A percentile compares a stretch with the other conserved stretches of the same genome.
Conservation (phyloP, 345 rosid species). For the Lagerstroemia speciosa region DNA sequence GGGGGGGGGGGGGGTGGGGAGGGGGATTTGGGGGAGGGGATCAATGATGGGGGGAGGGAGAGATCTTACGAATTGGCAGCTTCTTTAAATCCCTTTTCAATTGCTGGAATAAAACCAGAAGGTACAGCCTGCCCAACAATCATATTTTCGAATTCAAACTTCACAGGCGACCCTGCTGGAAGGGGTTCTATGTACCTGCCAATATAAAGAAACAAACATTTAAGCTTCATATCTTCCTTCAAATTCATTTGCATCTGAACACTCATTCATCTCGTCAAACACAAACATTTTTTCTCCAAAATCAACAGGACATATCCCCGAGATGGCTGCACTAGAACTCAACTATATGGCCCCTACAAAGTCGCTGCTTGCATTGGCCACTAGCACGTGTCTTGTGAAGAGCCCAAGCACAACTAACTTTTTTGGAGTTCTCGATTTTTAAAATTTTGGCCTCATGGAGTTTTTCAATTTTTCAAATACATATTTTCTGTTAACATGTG, state of each 20-base stretch:
- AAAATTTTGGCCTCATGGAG: no score
- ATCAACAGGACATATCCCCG: no score
- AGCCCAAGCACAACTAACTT: background rate
- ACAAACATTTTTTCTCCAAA: background rate
- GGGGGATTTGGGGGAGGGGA: background rate
- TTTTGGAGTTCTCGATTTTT: no score
- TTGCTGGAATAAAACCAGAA: constrained; percentile 85
- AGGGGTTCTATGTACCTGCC: constrained; percentile 80
- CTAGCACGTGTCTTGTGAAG: no score
- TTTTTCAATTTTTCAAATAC: no score
- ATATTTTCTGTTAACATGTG: no score
- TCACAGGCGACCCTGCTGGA: constrained; percentile 45
- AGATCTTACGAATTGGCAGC: constrained; percentile 90
- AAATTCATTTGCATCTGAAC: background rate
- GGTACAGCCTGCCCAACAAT: constrained; percentile 95
- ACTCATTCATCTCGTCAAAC: background rate
- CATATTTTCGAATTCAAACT: constrained; percentile 92
- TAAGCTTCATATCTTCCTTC: background rate
- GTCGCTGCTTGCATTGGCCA: background rate
- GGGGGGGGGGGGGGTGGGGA: background rate
- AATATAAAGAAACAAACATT: constrained; percentile 8
- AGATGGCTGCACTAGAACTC: background rate
- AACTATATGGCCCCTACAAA: background rate
- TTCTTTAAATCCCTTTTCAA: constrained; percentile 97
- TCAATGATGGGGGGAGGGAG: constrained; percentile 1